Evolutionary conservation across 2,329 filamentous ascomycete genomes (phyloP), one percentile per base, ranked within the genome.

Genomic region (Aspergillus nomiae): DNA sequence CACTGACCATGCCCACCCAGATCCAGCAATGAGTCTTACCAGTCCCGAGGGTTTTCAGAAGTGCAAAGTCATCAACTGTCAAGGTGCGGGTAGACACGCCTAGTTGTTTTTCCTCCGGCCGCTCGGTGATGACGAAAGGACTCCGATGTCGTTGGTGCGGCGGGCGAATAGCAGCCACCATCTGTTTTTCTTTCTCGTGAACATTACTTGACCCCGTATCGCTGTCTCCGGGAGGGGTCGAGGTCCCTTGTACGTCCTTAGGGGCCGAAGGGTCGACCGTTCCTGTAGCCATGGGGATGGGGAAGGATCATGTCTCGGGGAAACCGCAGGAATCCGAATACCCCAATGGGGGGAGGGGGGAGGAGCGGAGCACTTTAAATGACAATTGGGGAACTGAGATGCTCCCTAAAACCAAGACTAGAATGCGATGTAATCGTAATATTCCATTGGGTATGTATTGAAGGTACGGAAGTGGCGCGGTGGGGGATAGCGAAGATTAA

Each of bases 41-140:
- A 28, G 82, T 84, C 28, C 82, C 82, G 54, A 84, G 73, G 9
- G 82, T 84, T 66, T 81, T 81, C 58, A 84, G 68, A 61, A 84
- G 71, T 43, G 78, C 71, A 66, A 84, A 84, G 64, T 84, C 81
- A 54, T 71, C 71, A 41, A 83, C 64, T 26, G 70, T 75, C 60
- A 84, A 64, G 34, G 68, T 73, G 50, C 68, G 69, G 21, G 76
- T 75, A 12, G 79, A 77, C 24, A 78, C 68, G n/a, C 75, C 75
- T 34, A 79, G 67, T 38, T 75, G 72, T 61, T 77, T 77, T 60
- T 77, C 73, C 60, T 79, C 73, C 41, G 74, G 75, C 58, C 75
- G 74, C 58, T 77, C 72, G 55, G 75, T 73, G 63, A 80, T 74
- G 45, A 79, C 71, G 55, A 74, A 77, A 41, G 77, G 77, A 60